A percentile compares a stretch with the other conserved stretches of the same genome.
phyloP scores from a whole-genome alignment of 2,329 filamentous ascomycete species.

The Fusarium algeriense region DNA sequence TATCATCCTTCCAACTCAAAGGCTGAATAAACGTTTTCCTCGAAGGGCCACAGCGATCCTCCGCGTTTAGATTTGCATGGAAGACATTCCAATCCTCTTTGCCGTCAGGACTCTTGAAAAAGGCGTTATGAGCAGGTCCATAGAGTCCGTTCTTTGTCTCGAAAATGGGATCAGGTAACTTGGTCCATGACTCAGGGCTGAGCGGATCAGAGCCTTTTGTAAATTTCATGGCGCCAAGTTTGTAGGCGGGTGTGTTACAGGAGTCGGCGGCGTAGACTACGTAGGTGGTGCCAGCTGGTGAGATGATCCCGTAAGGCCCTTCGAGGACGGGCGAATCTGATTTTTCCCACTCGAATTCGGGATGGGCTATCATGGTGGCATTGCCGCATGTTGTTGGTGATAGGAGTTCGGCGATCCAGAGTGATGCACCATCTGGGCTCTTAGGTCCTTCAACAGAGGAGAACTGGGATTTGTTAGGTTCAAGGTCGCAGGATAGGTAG shows the following conservation, averaged over 20 bases:
- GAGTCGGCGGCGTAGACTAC: neutral
- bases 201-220: neutral
- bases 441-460: neutral
- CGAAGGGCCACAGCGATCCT: neutral
- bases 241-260: neutral
- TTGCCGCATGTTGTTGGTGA: neutral
- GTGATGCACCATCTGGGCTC: neutral
- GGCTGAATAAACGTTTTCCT: conserved; percentile 1
- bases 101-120: neutral
- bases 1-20: neutral
- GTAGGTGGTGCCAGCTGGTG: neutral
- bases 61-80: neutral
- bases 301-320: neutral
- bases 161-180: neutral
- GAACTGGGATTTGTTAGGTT: neutral
- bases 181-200: neutral
- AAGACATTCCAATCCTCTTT: neutral
- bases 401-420: neutral
- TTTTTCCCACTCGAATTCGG: neutral
- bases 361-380: neutral
- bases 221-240: neutral
- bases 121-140: neutral
- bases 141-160: neutral
- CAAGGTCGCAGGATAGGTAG: neutral
- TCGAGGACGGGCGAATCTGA: neutral